These are phyloP conservation scores for Schrenkiella parvula DNA, from an alignment of 345 rosid genomes.

Conservation along the genomic window DNA sequence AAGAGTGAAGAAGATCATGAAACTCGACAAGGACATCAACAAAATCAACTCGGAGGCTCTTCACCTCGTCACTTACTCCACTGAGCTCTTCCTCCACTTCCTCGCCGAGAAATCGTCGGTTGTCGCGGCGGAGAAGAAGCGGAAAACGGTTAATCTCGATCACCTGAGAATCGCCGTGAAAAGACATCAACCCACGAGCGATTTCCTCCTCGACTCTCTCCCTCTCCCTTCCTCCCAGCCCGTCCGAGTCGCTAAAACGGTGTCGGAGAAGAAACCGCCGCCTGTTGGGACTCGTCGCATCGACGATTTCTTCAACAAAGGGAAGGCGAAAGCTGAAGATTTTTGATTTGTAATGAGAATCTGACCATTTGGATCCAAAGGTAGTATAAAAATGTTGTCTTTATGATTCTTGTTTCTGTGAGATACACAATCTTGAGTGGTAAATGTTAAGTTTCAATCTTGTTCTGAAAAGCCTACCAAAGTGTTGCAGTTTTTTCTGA, in stretches of 20 bases:
- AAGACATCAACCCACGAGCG: slow-evolving; percentile 72
- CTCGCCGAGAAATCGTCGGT: slow-evolving; percentile 65
- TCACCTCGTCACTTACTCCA: slow-evolving; percentile 51
- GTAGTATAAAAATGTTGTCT: no score
- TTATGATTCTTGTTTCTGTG: no score
- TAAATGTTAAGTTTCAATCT: no score
- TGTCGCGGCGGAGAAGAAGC: slow-evolving; percentile 61
- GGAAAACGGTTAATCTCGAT: slow-evolving; percentile 61
- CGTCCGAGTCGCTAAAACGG: slow-evolving; percentile 19
- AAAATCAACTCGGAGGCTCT: slow-evolving; percentile 84
- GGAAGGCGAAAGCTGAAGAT: slow-evolving; percentile 26
- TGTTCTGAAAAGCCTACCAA: no score
- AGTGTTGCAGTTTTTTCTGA: no score
- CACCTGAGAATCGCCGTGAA: slow-evolving; percentile 62
- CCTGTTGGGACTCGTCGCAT: slow-evolving; percentile 62
- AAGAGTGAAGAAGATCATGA: slow-evolving; percentile 80
- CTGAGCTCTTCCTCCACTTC: slow-evolving; percentile 66
- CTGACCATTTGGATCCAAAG: no score
- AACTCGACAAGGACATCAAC: slow-evolving; percentile 81
- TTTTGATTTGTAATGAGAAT: no score
- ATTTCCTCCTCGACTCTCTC: slow-evolving; percentile 85
- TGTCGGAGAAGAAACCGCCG: slow-evolving; percentile 29
- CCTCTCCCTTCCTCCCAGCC: slow-evolving; percentile 44
- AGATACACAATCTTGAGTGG: no score
- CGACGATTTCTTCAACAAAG: slow-evolving; percentile 54